A percentile compares a stretch with the other conserved stretches of the same genome.
Conservation (phyloP, 768 basidiomycete species). For the Floccularia luteovirens region DNA sequence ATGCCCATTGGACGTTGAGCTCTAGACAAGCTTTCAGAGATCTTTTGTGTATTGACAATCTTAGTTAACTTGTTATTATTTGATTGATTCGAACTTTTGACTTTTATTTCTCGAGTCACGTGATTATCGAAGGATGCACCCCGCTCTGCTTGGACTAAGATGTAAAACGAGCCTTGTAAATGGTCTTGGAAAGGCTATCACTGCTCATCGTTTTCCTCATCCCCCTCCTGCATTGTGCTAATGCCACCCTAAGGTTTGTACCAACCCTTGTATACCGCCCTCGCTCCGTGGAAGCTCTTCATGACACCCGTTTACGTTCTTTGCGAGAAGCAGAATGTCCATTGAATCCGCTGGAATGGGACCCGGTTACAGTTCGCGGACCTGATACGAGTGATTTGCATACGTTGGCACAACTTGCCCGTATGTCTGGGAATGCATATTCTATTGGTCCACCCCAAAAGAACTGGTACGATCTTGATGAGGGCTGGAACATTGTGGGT, state of each 20-base stretch:
- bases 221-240: too few species aligned
- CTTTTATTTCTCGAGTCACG: too few species aligned
- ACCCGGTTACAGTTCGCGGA: constrained; percentile 50
- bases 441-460: constrained; percentile 48
- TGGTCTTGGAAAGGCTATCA: too few species aligned
- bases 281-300: constrained; percentile 38
- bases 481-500: constrained; percentile 58
- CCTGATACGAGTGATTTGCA: constrained; percentile 77
- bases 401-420: constrained; percentile 75
- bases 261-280: constrained; percentile 59
- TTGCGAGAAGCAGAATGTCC: constrained; percentile 35
- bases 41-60: too few species aligned
- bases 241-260: constrained; percentile 34
- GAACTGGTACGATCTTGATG: constrained; percentile 80
- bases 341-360: constrained; percentile 51
- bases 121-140: too few species aligned
- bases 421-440: constrained; percentile 91
- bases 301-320: constrained; percentile 47
- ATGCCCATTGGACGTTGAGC: too few species aligned
- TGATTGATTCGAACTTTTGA: too few species aligned
- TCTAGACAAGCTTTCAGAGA: too few species aligned
- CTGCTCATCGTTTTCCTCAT: too few species aligned
- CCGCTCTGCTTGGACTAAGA: too few species aligned
- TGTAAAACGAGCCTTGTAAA: too few species aligned
- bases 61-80: too few species aligned